Conservation (phyloP, 495 filamentous ascomycete genomes). For the Clavariopsis aquatica region DNA sequence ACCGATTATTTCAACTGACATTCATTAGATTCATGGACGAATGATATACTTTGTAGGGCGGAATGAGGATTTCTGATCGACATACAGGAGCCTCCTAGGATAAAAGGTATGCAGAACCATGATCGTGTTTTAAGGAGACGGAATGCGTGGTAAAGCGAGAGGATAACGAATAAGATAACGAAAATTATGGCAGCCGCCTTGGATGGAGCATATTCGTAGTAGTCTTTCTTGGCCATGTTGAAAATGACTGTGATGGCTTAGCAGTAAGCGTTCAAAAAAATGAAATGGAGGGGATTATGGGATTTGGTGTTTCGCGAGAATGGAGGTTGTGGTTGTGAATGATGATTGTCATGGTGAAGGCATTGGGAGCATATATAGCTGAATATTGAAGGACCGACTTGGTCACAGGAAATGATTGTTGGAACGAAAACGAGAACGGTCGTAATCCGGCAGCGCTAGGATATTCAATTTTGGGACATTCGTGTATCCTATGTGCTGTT, state of each 20-base stretch:
- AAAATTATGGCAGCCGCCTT: background rate
- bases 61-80: background rate
- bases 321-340: background rate
- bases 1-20: slow-evolving; percentile 32
- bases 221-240: slow-evolving; percentile 7
- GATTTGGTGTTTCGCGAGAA: background rate
- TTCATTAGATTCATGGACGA: too few relatives aligned
- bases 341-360: background rate
- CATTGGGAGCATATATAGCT: background rate
- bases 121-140: slow-evolving; percentile 14
- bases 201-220: slow-evolving; percentile 18
- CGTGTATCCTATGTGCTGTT: background rate
- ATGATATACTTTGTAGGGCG: background rate
- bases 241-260: background rate
- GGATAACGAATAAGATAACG: slow-evolving; percentile 7
- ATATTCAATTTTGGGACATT: background rate
- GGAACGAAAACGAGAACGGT: background rate
- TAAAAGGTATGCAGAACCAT: slow-evolving; percentile 27
- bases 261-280: background rate
- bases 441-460: background rate
- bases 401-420: background rate
- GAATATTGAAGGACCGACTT: background rate
- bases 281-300: background rate
- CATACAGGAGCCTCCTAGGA: slow-evolving; percentile 23
- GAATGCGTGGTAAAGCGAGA: slow-evolving; percentile 6